phyloP scores from a whole-genome alignment of 768 basidiomycete species.

The Phaeotremella skinneri region DNA sequence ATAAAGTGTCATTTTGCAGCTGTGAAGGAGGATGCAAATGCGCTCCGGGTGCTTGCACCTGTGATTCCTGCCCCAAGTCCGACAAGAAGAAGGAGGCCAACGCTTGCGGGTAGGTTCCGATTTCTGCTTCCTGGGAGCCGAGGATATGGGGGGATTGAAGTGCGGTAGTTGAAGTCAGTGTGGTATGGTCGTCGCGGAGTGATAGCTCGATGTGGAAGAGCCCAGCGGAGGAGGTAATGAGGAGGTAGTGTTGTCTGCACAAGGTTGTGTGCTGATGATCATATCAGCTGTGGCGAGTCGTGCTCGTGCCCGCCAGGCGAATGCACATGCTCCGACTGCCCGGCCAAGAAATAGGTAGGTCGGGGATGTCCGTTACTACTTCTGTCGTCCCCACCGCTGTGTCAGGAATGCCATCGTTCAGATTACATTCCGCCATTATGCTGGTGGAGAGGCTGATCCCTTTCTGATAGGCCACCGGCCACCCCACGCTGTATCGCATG shows the following conservation, averaged over 20 bases:
- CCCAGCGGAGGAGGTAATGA: not conserved
- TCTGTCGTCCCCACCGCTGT: too few species aligned
- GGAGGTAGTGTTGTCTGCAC: not conserved
- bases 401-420: too few species aligned
- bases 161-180: not conserved
- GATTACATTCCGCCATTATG: too few species aligned
- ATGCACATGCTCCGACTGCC: slow-evolving; percentile 34
- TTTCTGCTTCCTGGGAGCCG: not conserved
- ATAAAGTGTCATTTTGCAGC: slow-evolving; percentile 3
- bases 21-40: slow-evolving; percentile 24
- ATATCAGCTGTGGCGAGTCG: slow-evolving; percentile 8
- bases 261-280: not conserved
- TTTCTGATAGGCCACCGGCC: too few species aligned
- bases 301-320: slow-evolving; percentile 20
- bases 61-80: slow-evolving; percentile 29
- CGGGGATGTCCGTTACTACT: too few species aligned
- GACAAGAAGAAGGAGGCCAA: slow-evolving; percentile 15
- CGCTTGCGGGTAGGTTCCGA: slow-evolving; percentile 12
- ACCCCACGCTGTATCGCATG: too few species aligned
- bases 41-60: slow-evolving; percentile 22
- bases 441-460: too few species aligned
- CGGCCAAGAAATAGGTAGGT: slow-evolving; percentile 9
- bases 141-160: not conserved
- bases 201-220: not conserved
- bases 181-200: not conserved